Evolutionary conservation across 2,329 filamentous ascomycete species (phyloP), one percentile per base, ranked within the genome.

Genomic region (Dactylellina leptospora): DNA sequence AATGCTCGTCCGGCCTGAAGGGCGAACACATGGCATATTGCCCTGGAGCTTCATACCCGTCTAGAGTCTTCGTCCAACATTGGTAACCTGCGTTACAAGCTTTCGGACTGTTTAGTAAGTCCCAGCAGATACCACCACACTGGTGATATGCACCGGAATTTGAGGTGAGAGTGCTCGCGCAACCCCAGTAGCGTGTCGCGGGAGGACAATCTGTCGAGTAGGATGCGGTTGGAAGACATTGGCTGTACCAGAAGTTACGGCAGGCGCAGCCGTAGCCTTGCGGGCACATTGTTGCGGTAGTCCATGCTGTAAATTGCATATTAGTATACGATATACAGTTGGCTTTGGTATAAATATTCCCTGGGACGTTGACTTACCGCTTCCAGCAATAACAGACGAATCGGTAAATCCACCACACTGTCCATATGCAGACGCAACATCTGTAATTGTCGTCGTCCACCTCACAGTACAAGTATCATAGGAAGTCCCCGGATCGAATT

Each of bases 241-340:
- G 64, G 40, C 55, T 61, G 48, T 70, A 70, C 55, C 56, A 70
- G 38, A 70, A 61, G 27, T 70, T 70, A 27, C 55, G 64, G 48
- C 64, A 70, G 20, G 56, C 64, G 28, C 64, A 70, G 22, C 55
- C 56, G 20, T 54, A 60, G 11, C 55, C 64, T 38, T 68, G 23
- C 9, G 64, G 64, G 28, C 62, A 61, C 64, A 61, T 55, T 20
- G 56, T 70, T 11, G 55, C 64, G 1, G 55, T 61, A 8, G 64
- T 70, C 64, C 64, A 70, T 40, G 64, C 55, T 70, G 30, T 38
- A 42, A 5, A 22, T 20, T 20, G 16, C 0, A 22, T 6, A 8
- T n/a, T 22, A 13, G 13, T 1, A 23, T 51, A 25, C 33, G 36
- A 28, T 4, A n/a, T 0, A 1, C 4, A 23, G 30, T 16, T 48